These are phyloP conservation scores for Beta vulgaris DNA, from an alignment of 148 eudicot genomes.

Conservation along the genomic window DNA sequence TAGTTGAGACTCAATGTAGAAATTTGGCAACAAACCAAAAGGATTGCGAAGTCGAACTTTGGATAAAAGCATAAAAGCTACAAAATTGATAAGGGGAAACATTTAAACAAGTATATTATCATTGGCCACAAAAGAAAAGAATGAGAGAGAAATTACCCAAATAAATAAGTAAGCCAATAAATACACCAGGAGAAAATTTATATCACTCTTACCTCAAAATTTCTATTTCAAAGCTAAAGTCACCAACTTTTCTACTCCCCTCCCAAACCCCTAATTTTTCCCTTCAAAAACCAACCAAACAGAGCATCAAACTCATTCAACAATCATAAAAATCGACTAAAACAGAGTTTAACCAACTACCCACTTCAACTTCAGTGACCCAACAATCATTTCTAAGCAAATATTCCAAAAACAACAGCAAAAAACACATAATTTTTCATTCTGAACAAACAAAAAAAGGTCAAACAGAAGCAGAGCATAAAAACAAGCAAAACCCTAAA, in stretches of 20 bases:
- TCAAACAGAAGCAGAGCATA: slow-evolving; percentile 26
- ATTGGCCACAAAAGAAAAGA: not conserved
- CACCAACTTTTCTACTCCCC: not conserved
- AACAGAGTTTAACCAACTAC: slow-evolving; percentile 15
- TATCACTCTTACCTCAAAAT: not conserved
- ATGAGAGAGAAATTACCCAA: not conserved
- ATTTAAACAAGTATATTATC: not conserved
- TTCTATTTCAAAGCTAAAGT: not conserved
- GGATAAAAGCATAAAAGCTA: not conserved
- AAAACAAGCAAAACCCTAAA: slow-evolving; percentile 19
- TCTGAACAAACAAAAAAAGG: slow-evolving; percentile 9
- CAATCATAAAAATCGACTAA: not conserved
- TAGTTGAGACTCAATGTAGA: not conserved
- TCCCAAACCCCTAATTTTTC: slow-evolving; percentile 6
- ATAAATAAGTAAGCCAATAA: not conserved
- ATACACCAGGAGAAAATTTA: not conserved
- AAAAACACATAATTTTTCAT: not conserved
- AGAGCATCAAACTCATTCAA: slow-evolving; percentile 22
- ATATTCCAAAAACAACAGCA: not conserved
- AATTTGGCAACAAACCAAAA: not conserved
- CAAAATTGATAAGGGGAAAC: not conserved
- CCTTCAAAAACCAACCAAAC: slow-evolving; percentile 19
- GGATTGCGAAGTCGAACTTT: not conserved
- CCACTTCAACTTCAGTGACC: slow-evolving; percentile 6
- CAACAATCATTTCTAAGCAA: slow-evolving; percentile 22